A percentile compares a stretch with the other conserved stretches of the same genome.
These are phyloP conservation scores for Neofusicoccum umdonicola DNA, from an alignment of 2,329 filamentous ascomycete species.

Conservation along the genomic window DNA sequence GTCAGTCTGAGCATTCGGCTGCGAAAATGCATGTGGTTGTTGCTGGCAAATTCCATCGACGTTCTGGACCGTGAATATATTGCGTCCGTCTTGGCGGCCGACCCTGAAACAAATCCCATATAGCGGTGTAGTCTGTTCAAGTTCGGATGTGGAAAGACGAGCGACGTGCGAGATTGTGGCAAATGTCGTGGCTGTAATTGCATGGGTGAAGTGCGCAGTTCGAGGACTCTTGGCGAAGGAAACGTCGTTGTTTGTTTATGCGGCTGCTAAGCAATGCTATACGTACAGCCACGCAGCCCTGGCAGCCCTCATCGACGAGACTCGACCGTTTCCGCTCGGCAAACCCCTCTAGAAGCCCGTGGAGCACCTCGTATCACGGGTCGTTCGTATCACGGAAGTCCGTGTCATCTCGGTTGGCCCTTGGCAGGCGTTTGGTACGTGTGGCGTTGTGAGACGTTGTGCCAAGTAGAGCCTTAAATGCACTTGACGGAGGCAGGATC, in stretches of 20 bases:
- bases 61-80: constrained; percentile 7
- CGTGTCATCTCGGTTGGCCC: constrained; percentile 10
- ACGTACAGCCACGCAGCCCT: neutral
- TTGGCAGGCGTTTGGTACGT: neutral
- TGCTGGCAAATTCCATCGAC: neutral
- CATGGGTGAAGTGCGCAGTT: neutral
- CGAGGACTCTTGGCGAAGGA: neutral
- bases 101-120: neutral
- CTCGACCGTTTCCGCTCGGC: neutral
- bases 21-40: neutral
- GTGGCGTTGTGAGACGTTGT: neutral
- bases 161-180: neutral
- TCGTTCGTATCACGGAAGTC: constrained; percentile 1
- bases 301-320: neutral
- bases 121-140: neutral
- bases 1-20: neutral
- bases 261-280: constrained; percentile 4
- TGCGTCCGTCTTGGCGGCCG: neutral
- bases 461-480: neutral
- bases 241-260: neutral
- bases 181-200: neutral
- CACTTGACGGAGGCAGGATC: neutral
- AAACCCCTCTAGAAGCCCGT: neutral
- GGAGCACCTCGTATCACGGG: neutral
- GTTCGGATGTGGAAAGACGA: neutral